These are phyloP conservation scores for Aspergillus versicolor DNA, from an alignment of 2,329 filamentous ascomycete species.

Conservation along the genomic window DNA sequence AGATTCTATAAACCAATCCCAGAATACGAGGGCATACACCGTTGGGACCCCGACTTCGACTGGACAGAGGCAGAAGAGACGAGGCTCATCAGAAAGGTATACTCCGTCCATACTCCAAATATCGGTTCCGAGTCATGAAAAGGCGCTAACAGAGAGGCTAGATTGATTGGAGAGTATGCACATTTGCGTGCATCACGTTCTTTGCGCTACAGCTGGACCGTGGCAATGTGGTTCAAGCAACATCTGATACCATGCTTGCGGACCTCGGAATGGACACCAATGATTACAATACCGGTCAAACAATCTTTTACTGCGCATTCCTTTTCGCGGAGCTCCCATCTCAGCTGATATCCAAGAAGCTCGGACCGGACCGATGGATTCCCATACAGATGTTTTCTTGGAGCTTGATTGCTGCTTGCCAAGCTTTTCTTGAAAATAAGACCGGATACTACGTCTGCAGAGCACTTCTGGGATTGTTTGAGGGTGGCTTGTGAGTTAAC, in stretches of 20 bases:
- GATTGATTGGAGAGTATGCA: slow-evolving; percentile 45
- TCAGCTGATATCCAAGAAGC: slow-evolving; percentile 59
- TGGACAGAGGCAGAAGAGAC: slow-evolving; percentile 48
- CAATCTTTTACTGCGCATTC: slow-evolving; percentile 38
- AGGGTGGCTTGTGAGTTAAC: slow-evolving; percentile 60
- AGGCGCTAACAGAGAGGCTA: slow-evolving; percentile 14
- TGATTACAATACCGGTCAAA: slow-evolving; percentile 46
- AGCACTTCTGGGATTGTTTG: slow-evolving; percentile 49
- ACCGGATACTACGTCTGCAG: slow-evolving; percentile 44
- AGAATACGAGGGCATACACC: slow-evolving; percentile 49
- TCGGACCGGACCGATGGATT: slow-evolving; percentile 61
- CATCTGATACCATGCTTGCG: slow-evolving; percentile 60
- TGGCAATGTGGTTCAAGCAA: slow-evolving; percentile 61
- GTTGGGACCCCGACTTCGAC: slow-evolving; percentile 48
- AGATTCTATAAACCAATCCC: slow-evolving; percentile 40
- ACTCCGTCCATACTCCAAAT: neutral
- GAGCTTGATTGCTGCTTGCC: slow-evolving; percentile 54
- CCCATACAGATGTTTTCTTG: slow-evolving; percentile 58
- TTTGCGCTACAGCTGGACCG: slow-evolving; percentile 65
- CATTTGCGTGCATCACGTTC: slow-evolving; percentile 58
- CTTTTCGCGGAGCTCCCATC: slow-evolving; percentile 58
- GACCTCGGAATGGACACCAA: slow-evolving; percentile 51
- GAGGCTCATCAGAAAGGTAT: slow-evolving; percentile 38
- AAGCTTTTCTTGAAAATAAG: slow-evolving; percentile 52
- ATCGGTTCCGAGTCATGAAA: no score